Evolutionary conservation across 371 early-diverging fungal species (phyloP).

Genomic region (Coelomomyces lativittatus): DNA sequence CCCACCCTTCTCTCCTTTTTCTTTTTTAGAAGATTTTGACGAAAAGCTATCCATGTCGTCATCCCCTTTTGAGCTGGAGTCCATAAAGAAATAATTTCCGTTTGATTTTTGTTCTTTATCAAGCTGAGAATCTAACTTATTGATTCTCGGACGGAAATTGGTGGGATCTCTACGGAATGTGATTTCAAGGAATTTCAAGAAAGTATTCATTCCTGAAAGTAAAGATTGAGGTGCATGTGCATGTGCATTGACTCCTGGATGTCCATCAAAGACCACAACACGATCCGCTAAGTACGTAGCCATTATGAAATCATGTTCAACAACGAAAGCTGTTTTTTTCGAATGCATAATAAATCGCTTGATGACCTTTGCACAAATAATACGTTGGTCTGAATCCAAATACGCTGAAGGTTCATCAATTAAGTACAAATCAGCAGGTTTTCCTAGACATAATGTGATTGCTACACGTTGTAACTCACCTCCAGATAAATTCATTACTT

Average conservation of each 20-base stretch:
- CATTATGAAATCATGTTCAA: slow-evolving; percentile 99
- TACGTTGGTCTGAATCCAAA: slow-evolving; percentile 99
- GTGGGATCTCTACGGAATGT: slow-evolving; percentile 98
- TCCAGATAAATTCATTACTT: slow-evolving; percentile 83
- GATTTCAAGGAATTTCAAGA: slow-evolving; percentile 84
- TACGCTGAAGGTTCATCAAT: slow-evolving; percentile 99
- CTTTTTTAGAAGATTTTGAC: too few species aligned
- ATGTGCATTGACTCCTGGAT: slow-evolving; percentile 68
- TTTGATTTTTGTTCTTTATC: slow-evolving; percentile 94
- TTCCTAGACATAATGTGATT: slow-evolving; percentile 82
- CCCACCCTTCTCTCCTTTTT: too few species aligned
- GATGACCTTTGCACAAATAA: slow-evolving; percentile 96
- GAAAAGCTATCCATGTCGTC: too few species aligned
- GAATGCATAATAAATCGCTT: slow-evolving; percentile 94
- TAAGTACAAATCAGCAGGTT: slow-evolving; percentile 94
- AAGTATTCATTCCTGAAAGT: slow-evolving; percentile 94
- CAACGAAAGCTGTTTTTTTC: slow-evolving; percentile 97
- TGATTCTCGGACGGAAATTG: slow-evolving; percentile 97
- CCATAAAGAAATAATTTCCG: slow-evolving; percentile 86
- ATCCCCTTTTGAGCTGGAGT: slow-evolving; percentile 8
- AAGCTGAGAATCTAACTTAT: slow-evolving; percentile 90
- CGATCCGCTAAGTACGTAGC: slow-evolving; percentile 99
- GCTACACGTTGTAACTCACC: slow-evolving; percentile 99
- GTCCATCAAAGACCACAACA: slow-evolving; percentile 95
- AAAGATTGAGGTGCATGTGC: slow-evolving; percentile 81